A percentile compares a stretch with the other conserved stretches of the same genome.
Evolutionary conservation across 2,329 filamentous ascomycete genomes (phyloP).

Genomic region (Fusarium ambrosium): DNA sequence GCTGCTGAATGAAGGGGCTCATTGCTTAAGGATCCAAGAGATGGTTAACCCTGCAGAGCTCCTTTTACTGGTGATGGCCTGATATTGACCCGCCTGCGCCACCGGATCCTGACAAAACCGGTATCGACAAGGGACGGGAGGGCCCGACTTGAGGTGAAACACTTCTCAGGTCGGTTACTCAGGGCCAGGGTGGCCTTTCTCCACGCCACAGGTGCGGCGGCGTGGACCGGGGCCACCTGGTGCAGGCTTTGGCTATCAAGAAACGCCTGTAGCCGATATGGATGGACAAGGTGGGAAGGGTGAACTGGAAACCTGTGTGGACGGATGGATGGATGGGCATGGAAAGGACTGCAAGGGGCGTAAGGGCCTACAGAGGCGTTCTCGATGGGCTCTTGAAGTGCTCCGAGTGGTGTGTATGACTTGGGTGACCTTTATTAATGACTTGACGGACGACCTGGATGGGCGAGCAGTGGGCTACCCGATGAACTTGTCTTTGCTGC

Average conservation of each 20-base stretch:
- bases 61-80: conserved; percentile 1
- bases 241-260: not conserved
- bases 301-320: not conserved
- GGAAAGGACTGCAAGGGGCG: not conserved
- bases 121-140: conserved; percentile 2
- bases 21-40: conserved; percentile 1
- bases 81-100: not conserved
- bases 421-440: conserved; percentile 34
- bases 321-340: conserved; percentile 10
- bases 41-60: conserved; percentile 8
- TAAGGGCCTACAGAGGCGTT: not conserved
- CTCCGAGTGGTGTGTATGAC: conserved; percentile 23
- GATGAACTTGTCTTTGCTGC: conserved; percentile 32
- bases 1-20: conserved; percentile 36
- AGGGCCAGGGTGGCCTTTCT: conserved; percentile 8
- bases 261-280: not conserved
- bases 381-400: conserved; percentile 3
- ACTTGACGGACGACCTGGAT: conserved; percentile 33
- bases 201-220: not conserved
- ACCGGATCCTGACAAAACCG: not conserved
- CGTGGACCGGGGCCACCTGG: conserved; percentile 3
- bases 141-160: conserved; percentile 20
- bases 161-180: conserved; percentile 4
- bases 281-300: conserved; percentile 3
- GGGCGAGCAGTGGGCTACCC: conserved; percentile 43